A percentile compares a stretch with the other conserved stretches of the same genome.
phyloP scores from a whole-genome alignment of 2,329 filamentous ascomycete species.

The Aspergillus intermedius region DNA sequence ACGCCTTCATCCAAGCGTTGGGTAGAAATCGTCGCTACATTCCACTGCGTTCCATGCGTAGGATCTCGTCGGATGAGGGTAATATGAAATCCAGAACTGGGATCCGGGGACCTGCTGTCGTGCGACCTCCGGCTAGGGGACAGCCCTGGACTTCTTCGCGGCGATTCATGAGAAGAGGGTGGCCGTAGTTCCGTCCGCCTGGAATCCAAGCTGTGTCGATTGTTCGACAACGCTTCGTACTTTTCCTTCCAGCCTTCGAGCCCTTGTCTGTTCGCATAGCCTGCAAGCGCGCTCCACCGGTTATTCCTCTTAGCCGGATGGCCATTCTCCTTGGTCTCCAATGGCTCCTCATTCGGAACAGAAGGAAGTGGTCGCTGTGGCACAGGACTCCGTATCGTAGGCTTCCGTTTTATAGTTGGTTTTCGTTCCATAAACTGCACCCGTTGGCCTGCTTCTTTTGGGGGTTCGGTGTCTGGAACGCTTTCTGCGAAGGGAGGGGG shows the following conservation, averaged over 20 bases:
- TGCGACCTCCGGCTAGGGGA: conserved; percentile 17
- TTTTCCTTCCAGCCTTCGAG: conserved; percentile 19
- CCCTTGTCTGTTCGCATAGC: conserved; percentile 14
- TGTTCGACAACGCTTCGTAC: conserved; percentile 13
- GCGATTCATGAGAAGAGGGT: conserved; percentile 14
- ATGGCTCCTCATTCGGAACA: conserved; percentile 19
- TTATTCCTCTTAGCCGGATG: conserved; percentile 13
- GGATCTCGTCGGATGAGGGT: conserved; percentile 70
- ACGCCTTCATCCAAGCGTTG: conserved; percentile 23
- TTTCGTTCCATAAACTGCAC: not conserved
- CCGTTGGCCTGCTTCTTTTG: not conserved
- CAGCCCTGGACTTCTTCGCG: conserved; percentile 22
- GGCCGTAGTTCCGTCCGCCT: conserved; percentile 17
- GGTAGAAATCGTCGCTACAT: conserved; percentile 59
- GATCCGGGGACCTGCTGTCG: conserved; percentile 6
- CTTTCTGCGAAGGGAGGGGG: conserved; percentile 5
- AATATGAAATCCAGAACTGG: conserved; percentile 30
- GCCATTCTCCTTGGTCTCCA: conserved; percentile 4
- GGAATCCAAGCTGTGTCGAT: conserved; percentile 27
- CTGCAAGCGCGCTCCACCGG: conserved; percentile 26
- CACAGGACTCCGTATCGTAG: conserved; percentile 1
- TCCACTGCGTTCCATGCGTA: conserved; percentile 64
- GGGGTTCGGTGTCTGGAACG: not conserved
- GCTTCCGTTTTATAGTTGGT: not conserved
- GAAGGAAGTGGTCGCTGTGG: conserved; percentile 23